Conservation (phyloP, 169 alveolate species). For the Plasmodium chabaudi region DNA sequence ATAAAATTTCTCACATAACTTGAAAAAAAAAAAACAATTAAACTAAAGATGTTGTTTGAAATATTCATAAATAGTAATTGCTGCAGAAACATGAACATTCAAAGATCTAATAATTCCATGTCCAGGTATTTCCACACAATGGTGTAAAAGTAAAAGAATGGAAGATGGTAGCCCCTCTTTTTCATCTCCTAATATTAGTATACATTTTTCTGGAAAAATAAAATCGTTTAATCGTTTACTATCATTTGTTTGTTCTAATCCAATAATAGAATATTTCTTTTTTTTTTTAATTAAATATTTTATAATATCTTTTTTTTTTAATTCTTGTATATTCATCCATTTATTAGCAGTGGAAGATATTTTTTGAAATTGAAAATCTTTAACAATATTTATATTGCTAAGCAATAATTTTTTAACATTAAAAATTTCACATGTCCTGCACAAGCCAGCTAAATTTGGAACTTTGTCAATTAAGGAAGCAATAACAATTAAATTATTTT, state of each 20-base stretch:
- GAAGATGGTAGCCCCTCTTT: constrained; percentile 94
- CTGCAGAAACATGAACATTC: constrained; percentile 95
- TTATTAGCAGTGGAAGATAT: constrained; percentile 93
- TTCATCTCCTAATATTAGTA: constrained; percentile 92
- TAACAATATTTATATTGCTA: constrained; percentile 78
- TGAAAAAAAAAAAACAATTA: background rate
- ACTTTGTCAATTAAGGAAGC: constrained; percentile 92
- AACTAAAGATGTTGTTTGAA: constrained; percentile 81
- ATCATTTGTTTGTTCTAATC: constrained; percentile 92
- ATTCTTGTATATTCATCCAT: constrained; percentile 91
- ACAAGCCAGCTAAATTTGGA: constrained; percentile 94
- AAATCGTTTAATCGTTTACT: constrained; percentile 83
- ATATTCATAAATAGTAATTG: constrained; percentile 92
- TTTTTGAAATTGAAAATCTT: constrained; percentile 85
- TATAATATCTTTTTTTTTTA: constrained; percentile 79
- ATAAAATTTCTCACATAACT: too few relatives aligned
- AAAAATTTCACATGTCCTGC: constrained; percentile 93
- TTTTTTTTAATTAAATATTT: constrained; percentile 80
- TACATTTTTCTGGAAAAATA: constrained; percentile 88
- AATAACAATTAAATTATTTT: constrained; percentile 88
- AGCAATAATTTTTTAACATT: constrained; percentile 82
- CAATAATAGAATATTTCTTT: constrained; percentile 89
- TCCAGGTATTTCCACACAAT: constrained; percentile 93
- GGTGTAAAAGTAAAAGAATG: constrained; percentile 86
- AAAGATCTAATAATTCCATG: constrained; percentile 92